Percentiles rank a stretch among this genome's conserved stretches.
These are phyloP conservation scores for Phytophthora sp. DNA, from an alignment of 352 stramenopile genomes.

Conservation along the genomic window DNA sequence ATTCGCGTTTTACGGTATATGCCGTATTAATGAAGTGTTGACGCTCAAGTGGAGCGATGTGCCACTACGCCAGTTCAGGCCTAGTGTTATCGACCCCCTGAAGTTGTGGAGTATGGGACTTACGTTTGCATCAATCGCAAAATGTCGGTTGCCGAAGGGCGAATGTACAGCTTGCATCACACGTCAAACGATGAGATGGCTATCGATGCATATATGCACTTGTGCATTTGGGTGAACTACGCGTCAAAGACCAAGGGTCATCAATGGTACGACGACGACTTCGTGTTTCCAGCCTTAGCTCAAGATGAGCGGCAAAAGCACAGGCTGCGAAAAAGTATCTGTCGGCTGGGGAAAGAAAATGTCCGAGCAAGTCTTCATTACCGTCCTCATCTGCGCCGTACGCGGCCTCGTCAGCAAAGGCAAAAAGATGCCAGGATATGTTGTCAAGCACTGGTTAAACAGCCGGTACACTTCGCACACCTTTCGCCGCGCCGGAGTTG, in stretches of 20 bases:
- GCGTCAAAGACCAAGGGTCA: neutral
- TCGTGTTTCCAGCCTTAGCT: constrained; percentile 9
- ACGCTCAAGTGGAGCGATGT: constrained; percentile 16
- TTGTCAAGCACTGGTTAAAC: constrained; percentile 20
- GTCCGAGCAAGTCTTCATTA: constrained; percentile 13
- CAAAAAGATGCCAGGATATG: neutral
- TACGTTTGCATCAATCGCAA: constrained; percentile 8
- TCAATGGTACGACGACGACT: constrained; percentile 12
- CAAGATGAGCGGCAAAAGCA: neutral
- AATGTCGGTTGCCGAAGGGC: neutral
- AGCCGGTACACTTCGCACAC: too few species aligned
- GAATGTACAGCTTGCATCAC: constrained; percentile 7
- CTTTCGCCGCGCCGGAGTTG: neutral
- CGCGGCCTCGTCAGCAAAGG: neutral
- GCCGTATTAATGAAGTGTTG: constrained; percentile 20
- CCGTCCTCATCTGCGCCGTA: constrained; percentile 10
- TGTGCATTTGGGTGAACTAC: constrained; percentile 16
- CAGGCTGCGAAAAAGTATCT: constrained; percentile 4
- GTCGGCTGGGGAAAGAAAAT: constrained; percentile 20
- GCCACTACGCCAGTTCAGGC: neutral
- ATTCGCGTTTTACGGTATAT: constrained; percentile 20
- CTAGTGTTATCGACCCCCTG: neutral
- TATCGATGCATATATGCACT: constrained; percentile 5
- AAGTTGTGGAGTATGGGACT: constrained; percentile 4
- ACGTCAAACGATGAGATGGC: neutral